phyloP scores from a whole-genome alignment of 805 yeast genomes.

The Suhomyces tanzawaensis region DNA sequence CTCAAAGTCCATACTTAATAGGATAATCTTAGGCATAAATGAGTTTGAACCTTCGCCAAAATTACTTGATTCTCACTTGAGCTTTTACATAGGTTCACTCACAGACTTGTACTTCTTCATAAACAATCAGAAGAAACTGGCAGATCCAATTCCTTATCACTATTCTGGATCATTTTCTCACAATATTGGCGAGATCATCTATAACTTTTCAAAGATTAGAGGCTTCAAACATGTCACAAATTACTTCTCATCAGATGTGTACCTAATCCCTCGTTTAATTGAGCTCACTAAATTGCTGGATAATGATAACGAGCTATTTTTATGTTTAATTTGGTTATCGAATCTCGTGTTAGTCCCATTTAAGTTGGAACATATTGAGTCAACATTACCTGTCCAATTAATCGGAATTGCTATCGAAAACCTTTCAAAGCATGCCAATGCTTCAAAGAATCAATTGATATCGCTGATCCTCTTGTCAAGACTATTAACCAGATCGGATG shows the following conservation, averaged over 20 bases:
- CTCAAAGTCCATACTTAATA: slow-evolving; percentile 7
- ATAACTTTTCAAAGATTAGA: slow-evolving; percentile 61
- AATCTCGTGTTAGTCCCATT: slow-evolving; percentile 76
- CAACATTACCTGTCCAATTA: slow-evolving; percentile 31
- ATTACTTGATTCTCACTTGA: slow-evolving; percentile 44
- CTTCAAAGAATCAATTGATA: slow-evolving; percentile 59
- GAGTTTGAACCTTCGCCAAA: slow-evolving; percentile 57
- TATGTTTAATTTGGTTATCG: slow-evolving; percentile 69
- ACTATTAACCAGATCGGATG: slow-evolving; percentile 51
- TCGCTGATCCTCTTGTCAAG: slow-evolving; percentile 53
- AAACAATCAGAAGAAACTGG: not conserved
- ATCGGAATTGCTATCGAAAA: slow-evolving; percentile 31
- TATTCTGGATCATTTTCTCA: slow-evolving; percentile 5
- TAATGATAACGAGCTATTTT: slow-evolving; percentile 25
- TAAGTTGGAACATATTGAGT: slow-evolving; percentile 42
- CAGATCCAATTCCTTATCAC: not conserved
- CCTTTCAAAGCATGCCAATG: slow-evolving; percentile 30
- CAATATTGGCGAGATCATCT: slow-evolving; percentile 42
- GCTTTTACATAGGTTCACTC: slow-evolving; percentile 28
- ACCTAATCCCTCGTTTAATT: slow-evolving; percentile 35
- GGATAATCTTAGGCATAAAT: slow-evolving; percentile 29
- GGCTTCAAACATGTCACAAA: slow-evolving; percentile 60
- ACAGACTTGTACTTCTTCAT: slow-evolving; percentile 22
- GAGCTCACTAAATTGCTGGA: slow-evolving; percentile 5
- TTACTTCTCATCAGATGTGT: slow-evolving; percentile 60